Conservation (phyloP, 2,329 filamentous ascomycete species). For the Claviceps quebecensis region DNA sequence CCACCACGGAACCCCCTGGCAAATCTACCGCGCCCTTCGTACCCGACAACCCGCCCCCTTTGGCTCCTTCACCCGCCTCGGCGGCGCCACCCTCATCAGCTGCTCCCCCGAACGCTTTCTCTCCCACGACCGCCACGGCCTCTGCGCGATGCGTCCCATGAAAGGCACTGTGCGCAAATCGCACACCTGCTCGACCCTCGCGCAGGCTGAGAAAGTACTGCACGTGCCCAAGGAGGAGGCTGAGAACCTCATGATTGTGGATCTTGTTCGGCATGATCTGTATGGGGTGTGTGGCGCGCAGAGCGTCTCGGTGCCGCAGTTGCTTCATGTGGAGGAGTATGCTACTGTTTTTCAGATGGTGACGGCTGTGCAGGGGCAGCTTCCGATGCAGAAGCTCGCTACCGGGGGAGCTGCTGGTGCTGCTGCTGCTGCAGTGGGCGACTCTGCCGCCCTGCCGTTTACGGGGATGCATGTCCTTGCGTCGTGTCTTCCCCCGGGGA, state of each 20-base stretch:
- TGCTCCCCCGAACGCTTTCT: slow-evolving; percentile 86
- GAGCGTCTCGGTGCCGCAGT: slow-evolving; percentile 57
- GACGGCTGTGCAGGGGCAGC: slow-evolving; percentile 63
- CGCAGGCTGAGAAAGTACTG: slow-evolving; percentile 57
- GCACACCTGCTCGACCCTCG: slow-evolving; percentile 48
- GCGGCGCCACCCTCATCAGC: slow-evolving; percentile 56
- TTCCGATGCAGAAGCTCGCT: slow-evolving; percentile 22
- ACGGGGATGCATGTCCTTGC: slow-evolving; percentile 65
- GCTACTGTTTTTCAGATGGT: slow-evolving; percentile 86
- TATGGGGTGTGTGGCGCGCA: slow-evolving; percentile 69
- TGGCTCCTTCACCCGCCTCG: slow-evolving; percentile 65
- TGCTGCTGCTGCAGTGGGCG: neutral
- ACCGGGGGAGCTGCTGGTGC: neutral
- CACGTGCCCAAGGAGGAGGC: slow-evolving; percentile 79
- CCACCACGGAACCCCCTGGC: slow-evolving; percentile 38
- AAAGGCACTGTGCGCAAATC: slow-evolving; percentile 89
- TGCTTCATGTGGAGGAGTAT: slow-evolving; percentile 84
- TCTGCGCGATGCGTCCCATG: slow-evolving; percentile 78
- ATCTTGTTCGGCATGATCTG: slow-evolving; percentile 87
- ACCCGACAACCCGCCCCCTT: slow-evolving; percentile 69
- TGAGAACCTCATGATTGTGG: slow-evolving; percentile 96
- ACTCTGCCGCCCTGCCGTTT: slow-evolving; percentile 14
- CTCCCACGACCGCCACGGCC: slow-evolving; percentile 35
- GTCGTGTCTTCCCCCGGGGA: slow-evolving; percentile 70
- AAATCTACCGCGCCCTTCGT: slow-evolving; percentile 57